These are phyloP conservation scores for Calonectria hongkongensis DNA, from an alignment of 2,329 filamentous ascomycete species.

Conservation along the genomic window DNA sequence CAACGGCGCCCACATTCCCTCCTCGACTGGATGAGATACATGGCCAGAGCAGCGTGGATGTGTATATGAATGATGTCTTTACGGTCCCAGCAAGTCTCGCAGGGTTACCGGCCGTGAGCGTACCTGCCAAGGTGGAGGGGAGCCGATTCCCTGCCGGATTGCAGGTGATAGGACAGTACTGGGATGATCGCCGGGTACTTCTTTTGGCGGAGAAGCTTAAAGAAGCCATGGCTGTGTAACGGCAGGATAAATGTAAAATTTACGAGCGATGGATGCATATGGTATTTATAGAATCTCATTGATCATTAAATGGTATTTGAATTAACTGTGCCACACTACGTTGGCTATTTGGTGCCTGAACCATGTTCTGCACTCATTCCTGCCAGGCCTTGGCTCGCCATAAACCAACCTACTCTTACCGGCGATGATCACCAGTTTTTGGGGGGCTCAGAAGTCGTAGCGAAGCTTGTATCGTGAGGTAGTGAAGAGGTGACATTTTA, in stretches of 20 bases:
- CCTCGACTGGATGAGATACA: conserved; percentile 78
- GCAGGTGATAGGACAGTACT: conserved; percentile 88
- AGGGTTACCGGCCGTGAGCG: conserved; percentile 89
- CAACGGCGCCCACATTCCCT: conserved; percentile 87
- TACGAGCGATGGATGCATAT: conserved; percentile 39
- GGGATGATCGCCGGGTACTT: conserved; percentile 81
- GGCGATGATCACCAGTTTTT: no score
- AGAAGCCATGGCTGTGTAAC: conserved; percentile 52
- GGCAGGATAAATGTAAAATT: conserved; percentile 24
- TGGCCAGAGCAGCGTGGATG: conserved; percentile 77
- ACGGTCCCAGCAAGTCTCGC: conserved; percentile 96
- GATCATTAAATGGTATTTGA: conserved; percentile 32
- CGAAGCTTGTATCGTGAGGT: not conserved
- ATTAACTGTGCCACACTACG: not conserved
- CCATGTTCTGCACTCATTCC: not conserved
- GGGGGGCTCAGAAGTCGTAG: not conserved
- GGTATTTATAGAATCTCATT: conserved; percentile 45
- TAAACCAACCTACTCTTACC: no score
- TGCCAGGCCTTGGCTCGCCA: no score
- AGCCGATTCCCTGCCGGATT: conserved; percentile 71
- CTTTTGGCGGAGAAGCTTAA: conserved; percentile 71
- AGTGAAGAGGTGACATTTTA: no score
- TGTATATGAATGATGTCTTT: conserved; percentile 95
- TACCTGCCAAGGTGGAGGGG: conserved; percentile 73
- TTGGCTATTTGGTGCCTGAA: not conserved